A percentile compares a stretch with the other conserved stretches of the same genome.
These are phyloP conservation scores for Beauveria brongniartii DNA, from an alignment of 2,329 filamentous ascomycete genomes.

Conservation along the genomic window DNA sequence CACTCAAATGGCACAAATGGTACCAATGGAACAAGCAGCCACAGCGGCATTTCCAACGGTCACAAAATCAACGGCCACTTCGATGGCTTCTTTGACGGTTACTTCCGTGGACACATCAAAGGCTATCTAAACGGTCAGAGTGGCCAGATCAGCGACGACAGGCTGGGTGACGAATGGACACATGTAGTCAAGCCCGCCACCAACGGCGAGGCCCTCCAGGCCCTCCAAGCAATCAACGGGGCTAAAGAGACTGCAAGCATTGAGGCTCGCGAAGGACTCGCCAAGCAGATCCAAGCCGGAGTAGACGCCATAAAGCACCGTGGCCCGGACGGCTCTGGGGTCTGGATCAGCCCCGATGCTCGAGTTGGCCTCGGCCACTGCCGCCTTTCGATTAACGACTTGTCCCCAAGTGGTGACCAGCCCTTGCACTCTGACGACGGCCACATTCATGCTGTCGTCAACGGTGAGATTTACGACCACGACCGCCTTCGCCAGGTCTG, in stretches of 20 bases:
- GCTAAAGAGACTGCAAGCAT: not conserved
- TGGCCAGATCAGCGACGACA: not conserved
- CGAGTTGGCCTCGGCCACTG: conserved; percentile 34
- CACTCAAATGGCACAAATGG: not conserved
- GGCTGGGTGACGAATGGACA: not conserved
- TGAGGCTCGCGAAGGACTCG: not conserved
- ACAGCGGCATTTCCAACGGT: not conserved
- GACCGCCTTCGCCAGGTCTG: conserved; percentile 32
- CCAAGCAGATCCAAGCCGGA: not conserved
- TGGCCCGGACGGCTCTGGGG: not conserved
- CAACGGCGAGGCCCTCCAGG: not conserved
- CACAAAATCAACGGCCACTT: not conserved
- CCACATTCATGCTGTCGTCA: conserved; percentile 47
- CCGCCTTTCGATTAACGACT: conserved; percentile 45
- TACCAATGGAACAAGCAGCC: not conserved
- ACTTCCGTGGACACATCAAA: not conserved
- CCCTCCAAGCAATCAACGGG: not conserved
- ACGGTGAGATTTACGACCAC: conserved; percentile 51
- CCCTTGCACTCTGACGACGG: conserved; percentile 31
- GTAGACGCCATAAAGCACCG: not conserved
- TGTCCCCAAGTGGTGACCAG: conserved; percentile 37
- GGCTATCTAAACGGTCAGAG: not conserved
- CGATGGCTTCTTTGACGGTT: not conserved
- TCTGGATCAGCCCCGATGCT: not conserved
- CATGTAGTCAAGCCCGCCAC: not conserved